These are phyloP conservation scores for Flaveria linearis DNA, from an alignment of 129 eudicot genomes.

Conservation along the genomic window DNA sequence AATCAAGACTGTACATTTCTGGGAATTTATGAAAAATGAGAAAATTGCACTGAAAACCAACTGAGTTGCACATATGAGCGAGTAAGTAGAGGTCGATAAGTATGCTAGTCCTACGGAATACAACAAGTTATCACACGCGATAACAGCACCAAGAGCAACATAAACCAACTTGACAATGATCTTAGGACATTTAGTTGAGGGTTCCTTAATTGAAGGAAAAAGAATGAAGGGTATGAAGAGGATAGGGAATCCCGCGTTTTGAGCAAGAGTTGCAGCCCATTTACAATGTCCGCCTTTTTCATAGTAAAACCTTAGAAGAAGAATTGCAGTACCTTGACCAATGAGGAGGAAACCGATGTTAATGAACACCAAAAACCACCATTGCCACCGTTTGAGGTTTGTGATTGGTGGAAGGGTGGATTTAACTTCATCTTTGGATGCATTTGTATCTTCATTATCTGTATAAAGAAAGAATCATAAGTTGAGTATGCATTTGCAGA, in stretches of 20 bases:
- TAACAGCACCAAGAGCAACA: conserved; percentile 31
- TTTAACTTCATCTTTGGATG: background rate
- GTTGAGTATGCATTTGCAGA: background rate
- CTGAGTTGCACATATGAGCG: conserved; percentile 22
- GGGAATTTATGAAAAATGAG: conserved; percentile 36
- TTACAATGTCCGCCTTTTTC: conserved; percentile 37
- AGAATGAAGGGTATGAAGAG: conserved; percentile 41
- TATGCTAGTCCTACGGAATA: conserved; percentile 32
- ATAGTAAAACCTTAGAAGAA: conserved; percentile 35
- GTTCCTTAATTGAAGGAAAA: conserved; percentile 34
- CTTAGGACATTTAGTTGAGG: conserved; percentile 6
- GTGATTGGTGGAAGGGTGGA: conserved; percentile 29
- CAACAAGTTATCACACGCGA: conserved; percentile 27
- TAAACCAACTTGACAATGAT: conserved; percentile 8
- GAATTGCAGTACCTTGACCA: conserved; percentile 37
- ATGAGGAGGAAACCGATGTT: conserved; percentile 35
- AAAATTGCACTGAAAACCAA: conserved; percentile 30
- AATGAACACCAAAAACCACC: conserved; percentile 32
- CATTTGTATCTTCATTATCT: conserved; percentile 31
- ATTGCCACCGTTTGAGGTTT: conserved; percentile 24
- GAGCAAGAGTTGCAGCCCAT: conserved; percentile 43
- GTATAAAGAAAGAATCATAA: conserved; percentile 12
- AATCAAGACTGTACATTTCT: conserved; percentile 30
- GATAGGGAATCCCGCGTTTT: conserved; percentile 40
- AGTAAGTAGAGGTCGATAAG: conserved; percentile 32